Evolutionary conservation across 1,284 basidiomycete species (phyloP), one percentile per base, ranked within the genome.

Genomic region (Irpex rosettiformis): DNA sequence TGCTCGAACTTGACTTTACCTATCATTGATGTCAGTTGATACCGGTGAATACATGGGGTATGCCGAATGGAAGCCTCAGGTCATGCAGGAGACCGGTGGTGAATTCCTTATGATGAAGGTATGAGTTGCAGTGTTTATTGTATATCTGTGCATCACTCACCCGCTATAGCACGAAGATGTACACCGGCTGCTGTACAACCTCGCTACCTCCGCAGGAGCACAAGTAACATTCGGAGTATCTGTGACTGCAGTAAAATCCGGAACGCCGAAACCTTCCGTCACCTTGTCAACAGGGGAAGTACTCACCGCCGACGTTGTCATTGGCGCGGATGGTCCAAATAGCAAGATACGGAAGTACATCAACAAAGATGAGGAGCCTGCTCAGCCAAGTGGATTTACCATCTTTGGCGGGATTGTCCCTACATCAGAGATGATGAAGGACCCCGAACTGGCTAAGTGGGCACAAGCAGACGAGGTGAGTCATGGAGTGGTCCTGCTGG

Each of bases 21-120:
- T 18, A 40, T 45, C 11, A 29, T 11, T 13, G 30, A 25, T 54
- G 6, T 18, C 64, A 83, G 82, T 76, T 52, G 72, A 75, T 43
- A 75, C 75, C 1, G 77, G 76, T n/a, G 70, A 81, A 45, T 60
- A 71, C 48, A 65, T 79, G 21, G 84, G 83, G 21, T 70, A 68
- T 56, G 64, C 81, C 22, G 74, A 77, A 58, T 85, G 83, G 81
- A 73, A 75, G 58, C 75, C 81, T 54, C 78, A 80, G 28, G 74
- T 85, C 4, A 75, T 85, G 58, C 70, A 75, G 55, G 83, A 84
- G 60, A 77, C 79, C 0, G 83, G 83, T 4, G 82, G 78, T 1
- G 77, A 81, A 21, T 83, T 83, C 62, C 66, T 79, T 48, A 66
- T 83, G 55, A 75, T 82, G 62, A 72, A 77, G 64, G 81, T 81